Evolutionary conservation across 2,329 filamentous ascomycete genomes (phyloP), one percentile per base, ranked within the genome.

Genomic region (Esteya vermicola): DNA sequence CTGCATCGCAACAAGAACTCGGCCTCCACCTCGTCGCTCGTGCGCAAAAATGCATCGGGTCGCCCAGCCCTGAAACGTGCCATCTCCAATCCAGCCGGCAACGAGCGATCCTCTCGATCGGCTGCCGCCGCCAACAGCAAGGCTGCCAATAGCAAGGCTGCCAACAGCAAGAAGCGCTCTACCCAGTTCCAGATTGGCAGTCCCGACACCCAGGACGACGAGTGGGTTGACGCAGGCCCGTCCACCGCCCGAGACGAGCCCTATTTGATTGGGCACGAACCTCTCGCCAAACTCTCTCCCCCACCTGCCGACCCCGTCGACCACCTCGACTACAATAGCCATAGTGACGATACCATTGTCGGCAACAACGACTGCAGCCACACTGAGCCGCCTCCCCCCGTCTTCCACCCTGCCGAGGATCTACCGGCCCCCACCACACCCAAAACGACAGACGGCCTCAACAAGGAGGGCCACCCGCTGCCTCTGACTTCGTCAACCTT

Each of bases 221-320:
- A 75, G 59, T 80, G 76, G 76, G 72, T 79, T 32, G 76, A 81
- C 56, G 74, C 75, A 43, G 78, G 73, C 55, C 67, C 65, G 35
- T 76, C 72, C 42, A 75, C 65, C 31, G 19, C 31, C 31, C 31
- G n/a, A n/a, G n/a, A n/a, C n/a, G n/a, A n/a, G n/a, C n/a, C n/a
- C n/a, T n/a, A n/a, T n/a, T n/a, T n/a, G n/a, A n/a, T n/a, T n/a
- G n/a, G n/a, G n/a, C n/a, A n/a, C n/a, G n/a, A n/a, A n/a, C n/a
- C n/a, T n/a, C n/a, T n/a, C n/a, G n/a, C n/a, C n/a, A n/a, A n/a
- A n/a, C n/a, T n/a, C n/a, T n/a, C n/a, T n/a, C n/a, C n/a, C n/a
- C n/a, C n/a, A n/a, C n/a, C n/a, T n/a, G n/a, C n/a, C n/a, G n/a
- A n/a, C n/a, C n/a, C n/a, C n/a, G n/a, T n/a, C n/a, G n/a, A n/a